A percentile compares a stretch with the other conserved stretches of the same genome.
phyloP scores from a whole-genome alignment of 2,329 filamentous ascomycete species.

The Endothia cerciana region DNA sequence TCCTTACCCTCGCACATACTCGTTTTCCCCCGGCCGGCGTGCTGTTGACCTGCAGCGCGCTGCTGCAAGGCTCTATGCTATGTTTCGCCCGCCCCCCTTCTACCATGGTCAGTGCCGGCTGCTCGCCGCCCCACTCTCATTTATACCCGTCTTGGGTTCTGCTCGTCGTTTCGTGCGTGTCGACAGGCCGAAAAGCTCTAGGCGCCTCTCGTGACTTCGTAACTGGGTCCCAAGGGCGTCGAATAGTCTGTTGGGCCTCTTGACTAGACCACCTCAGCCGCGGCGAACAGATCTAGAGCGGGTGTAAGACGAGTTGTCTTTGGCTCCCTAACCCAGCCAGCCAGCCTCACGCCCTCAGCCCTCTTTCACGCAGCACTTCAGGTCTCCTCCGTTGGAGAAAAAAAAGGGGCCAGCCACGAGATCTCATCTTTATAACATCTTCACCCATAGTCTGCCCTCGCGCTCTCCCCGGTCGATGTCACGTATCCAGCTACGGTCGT shows the following conservation, averaged over 20 bases:
- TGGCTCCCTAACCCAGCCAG: constrained; percentile 23
- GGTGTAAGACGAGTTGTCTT: constrained; percentile 22
- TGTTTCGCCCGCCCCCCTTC: not conserved
- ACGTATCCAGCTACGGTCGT: constrained; percentile 11
- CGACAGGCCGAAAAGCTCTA: constrained; percentile 12
- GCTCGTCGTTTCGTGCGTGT: constrained; percentile 25
- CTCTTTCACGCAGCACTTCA: not conserved
- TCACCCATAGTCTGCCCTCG: constrained; percentile 19
- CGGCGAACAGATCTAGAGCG: constrained; percentile 14
- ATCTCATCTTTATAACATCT: constrained; percentile 27
- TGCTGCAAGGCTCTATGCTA: not conserved
- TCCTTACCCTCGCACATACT: not conserved
- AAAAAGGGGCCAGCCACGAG: constrained; percentile 18
- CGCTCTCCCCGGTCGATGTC: constrained; percentile 9
- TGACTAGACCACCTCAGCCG: constrained; percentile 20
- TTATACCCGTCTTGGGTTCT: not conserved
- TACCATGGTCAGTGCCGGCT: constrained; percentile 8
- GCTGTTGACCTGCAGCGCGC: constrained; percentile 7
- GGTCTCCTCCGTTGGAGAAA: constrained; percentile 8
- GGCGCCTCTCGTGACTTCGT: constrained; percentile 19
- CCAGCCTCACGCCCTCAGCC: constrained; percentile 17
- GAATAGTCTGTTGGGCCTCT: constrained; percentile 13
- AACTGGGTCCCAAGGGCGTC: constrained; percentile 23
- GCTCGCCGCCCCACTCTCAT: constrained; percentile 19
- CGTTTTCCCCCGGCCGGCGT: not conserved